A percentile compares a stretch with the other conserved stretches of the same genome.
Evolutionary conservation across 768 basidiomycete genomes (phyloP).

Genomic region (Phanerodontia chrysosporium): DNA sequence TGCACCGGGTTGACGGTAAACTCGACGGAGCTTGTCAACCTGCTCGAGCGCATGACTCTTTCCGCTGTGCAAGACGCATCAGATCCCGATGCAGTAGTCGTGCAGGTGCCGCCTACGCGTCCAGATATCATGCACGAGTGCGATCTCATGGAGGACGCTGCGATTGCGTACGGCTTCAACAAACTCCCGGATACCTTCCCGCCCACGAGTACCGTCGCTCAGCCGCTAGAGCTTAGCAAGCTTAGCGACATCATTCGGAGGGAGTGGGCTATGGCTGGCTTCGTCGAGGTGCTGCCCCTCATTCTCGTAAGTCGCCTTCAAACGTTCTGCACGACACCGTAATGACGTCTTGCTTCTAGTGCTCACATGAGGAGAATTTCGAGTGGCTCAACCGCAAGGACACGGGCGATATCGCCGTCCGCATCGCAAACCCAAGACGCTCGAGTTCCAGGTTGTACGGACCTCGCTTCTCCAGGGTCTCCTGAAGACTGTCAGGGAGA

Average conservation of each 20-base stretch:
- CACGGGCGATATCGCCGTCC: slow-evolving; percentile 76
- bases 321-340: not conserved
- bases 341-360: slow-evolving; percentile 43
- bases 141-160: slow-evolving; percentile 97
- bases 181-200: slow-evolving; percentile 92
- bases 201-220: slow-evolving; percentile 89
- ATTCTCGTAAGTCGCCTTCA: slow-evolving; percentile 64
- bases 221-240: slow-evolving; percentile 85
- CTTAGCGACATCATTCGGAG: slow-evolving; percentile 81
- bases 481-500: slow-evolving; percentile 95
- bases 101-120: slow-evolving; percentile 88
- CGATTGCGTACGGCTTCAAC: slow-evolving; percentile 97
- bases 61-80: slow-evolving; percentile 47
- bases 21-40: slow-evolving; percentile 57
- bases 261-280: slow-evolving; percentile 94
- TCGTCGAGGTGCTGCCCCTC: slow-evolving; percentile 92
- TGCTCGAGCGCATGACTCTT: slow-evolving; percentile 85
- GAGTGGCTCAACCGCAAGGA: slow-evolving; percentile 86
- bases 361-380: slow-evolving; percentile 98
- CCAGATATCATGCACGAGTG: slow-evolving; percentile 98
- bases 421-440: slow-evolving; percentile 97
- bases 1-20: slow-evolving; percentile 84
- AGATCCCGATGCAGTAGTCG: slow-evolving; percentile 62
- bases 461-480: slow-evolving; percentile 94
- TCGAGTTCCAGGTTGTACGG: slow-evolving; percentile 97